Conservation (phyloP, 1,139 yeast genomes). For the Yamadazyma blattariae region DNA sequence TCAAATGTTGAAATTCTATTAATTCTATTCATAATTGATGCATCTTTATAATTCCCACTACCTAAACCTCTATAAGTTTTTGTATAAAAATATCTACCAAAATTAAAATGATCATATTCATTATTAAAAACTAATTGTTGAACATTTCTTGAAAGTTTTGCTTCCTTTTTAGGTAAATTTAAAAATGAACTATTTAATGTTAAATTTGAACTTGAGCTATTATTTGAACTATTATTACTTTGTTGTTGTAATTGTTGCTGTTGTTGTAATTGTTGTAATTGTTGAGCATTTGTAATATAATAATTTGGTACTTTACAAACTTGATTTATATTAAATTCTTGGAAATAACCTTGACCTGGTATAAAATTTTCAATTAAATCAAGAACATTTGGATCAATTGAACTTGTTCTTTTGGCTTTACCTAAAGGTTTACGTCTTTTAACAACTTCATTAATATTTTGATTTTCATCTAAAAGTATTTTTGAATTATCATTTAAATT, state of each 20-base stretch:
- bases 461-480: constrained; percentile 15
- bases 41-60: constrained; percentile 48
- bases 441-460: constrained; percentile 2
- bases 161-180: constrained; percentile 10
- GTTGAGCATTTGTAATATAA: constrained; percentile 32
- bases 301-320: constrained; percentile 45
- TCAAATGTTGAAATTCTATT: constrained; percentile 22
- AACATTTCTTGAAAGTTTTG: constrained; percentile 32
- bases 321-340: constrained; percentile 41
- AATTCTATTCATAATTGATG: constrained; percentile 39
- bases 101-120: constrained; percentile 34
- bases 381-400: constrained; percentile 35
- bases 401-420: constrained; percentile 30
- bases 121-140: constrained; percentile 35
- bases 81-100: constrained; percentile 39
- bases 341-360: constrained; percentile 48
- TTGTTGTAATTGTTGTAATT: constrained; percentile 11
- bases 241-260: constrained; percentile 9
- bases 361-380: constrained; percentile 41
- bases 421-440: constrained; percentile 23
- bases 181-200: constrained; percentile 6
- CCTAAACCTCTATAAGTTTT: constrained; percentile 47
- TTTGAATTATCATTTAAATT: constrained; percentile 28
- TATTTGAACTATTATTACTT: neutral
- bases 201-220: constrained; percentile 1